Conservation (phyloP, 2,329 filamentous ascomycete species). For the Diaporthe sp. region DNA sequence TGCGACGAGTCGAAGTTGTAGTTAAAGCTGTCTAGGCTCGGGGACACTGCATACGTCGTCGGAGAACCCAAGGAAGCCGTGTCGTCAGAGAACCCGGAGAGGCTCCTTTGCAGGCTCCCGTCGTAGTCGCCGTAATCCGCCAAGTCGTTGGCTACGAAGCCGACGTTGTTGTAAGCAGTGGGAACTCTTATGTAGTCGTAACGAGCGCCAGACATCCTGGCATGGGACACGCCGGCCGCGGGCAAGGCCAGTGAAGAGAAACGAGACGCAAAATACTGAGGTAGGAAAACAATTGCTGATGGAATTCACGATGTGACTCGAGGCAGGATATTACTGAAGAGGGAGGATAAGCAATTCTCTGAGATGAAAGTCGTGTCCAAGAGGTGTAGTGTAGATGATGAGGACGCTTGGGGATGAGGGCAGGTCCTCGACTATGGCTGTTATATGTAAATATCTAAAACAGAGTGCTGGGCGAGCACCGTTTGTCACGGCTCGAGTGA, state of each 20-base stretch:
- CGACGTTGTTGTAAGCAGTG: constrained; percentile 21
- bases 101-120: constrained; percentile 35
- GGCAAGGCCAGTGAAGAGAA: neutral
- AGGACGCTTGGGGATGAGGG: neutral
- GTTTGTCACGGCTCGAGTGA: constrained; percentile 17
- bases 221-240: neutral
- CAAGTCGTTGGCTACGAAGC: constrained; percentile 32
- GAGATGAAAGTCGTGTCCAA: neutral
- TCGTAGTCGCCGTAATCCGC: constrained; percentile 13
- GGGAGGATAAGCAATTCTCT: neutral
- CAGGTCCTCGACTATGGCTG: constrained; percentile 9
- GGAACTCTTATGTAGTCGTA: constrained; percentile 33
- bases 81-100: constrained; percentile 26
- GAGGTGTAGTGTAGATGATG: neutral
- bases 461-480: neutral
- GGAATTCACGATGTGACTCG: neutral
- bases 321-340: neutral
- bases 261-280: neutral
- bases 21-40: constrained; percentile 14
- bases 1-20: constrained; percentile 4
- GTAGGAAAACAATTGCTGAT: neutral
- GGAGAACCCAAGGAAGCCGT: constrained; percentile 18
- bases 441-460: constrained; percentile 27
- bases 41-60: constrained; percentile 3
- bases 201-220: constrained; percentile 32